These are phyloP conservation scores for Solanum medicagineum DNA, from an alignment of 257 asterid species.

Conservation along the genomic window DNA sequence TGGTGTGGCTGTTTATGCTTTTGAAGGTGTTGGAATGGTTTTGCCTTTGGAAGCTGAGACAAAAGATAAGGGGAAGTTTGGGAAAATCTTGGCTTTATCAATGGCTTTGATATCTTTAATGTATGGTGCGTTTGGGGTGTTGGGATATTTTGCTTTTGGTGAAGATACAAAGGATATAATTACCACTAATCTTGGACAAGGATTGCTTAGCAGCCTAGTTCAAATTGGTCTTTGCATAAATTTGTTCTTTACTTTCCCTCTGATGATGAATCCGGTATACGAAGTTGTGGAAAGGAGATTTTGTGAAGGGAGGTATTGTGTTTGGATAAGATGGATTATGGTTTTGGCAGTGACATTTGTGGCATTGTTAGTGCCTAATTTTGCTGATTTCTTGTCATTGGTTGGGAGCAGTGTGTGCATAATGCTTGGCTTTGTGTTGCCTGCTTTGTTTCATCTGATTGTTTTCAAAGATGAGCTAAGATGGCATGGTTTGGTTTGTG, in stretches of 20 bases:
- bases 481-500: neutral
- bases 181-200: neutral
- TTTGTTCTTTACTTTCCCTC: neutral
- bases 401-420: conserved; percentile 3
- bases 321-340: neutral
- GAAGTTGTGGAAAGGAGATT: neutral
- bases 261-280: neutral
- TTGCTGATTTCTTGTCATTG: conserved; percentile 1
- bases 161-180: neutral
- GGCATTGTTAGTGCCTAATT: neutral
- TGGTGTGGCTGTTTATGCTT: neutral
- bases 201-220: neutral
- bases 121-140: neutral
- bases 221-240: neutral
- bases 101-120: neutral
- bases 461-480: neutral
- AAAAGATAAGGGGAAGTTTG: neutral
- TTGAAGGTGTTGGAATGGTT: neutral
- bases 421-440: conserved; percentile 1
- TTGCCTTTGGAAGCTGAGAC: neutral
- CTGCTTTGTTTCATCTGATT: neutral
- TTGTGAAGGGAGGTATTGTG: neutral
- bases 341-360: neutral
- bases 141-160: conserved; percentile 1
- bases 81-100: neutral